phyloP scores from a whole-genome alignment of 805 yeast species.

The Starmerella etchellsii region DNA sequence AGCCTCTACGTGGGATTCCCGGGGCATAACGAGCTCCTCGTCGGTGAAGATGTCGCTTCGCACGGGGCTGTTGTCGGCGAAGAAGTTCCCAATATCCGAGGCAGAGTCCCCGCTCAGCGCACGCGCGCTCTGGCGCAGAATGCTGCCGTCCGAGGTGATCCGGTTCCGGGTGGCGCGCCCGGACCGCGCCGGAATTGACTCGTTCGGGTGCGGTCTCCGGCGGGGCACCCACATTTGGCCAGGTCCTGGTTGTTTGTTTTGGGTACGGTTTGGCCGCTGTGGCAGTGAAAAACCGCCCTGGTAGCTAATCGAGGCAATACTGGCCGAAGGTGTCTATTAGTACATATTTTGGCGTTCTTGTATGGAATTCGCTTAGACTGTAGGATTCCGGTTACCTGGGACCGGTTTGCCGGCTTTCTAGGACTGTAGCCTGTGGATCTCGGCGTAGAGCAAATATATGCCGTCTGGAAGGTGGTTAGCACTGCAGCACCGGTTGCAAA shows the following conservation, averaged over 20 bases:
- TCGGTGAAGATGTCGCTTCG: neutral
- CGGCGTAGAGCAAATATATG: constrained; percentile 10
- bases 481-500: neutral
- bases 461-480: constrained; percentile 10
- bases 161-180: neutral
- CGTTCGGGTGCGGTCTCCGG: neutral
- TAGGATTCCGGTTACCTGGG: too few species aligned
- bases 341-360: too few species aligned
- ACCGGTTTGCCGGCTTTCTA: too few species aligned
- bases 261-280: too few species aligned
- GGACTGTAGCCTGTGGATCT: neutral
- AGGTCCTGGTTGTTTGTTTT: neutral
- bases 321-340: too few species aligned
- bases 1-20: too few species aligned
- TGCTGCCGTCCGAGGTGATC: constrained; percentile 13
- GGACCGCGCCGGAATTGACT: neutral
- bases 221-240: neutral
- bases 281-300: too few species aligned
- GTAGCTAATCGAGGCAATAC: too few species aligned
- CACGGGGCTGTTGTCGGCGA: neutral
- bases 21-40: neutral
- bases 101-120: constrained; percentile 7
- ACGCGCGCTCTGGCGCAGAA: constrained; percentile 3
- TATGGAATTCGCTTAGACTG: too few species aligned
- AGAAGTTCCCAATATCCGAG: neutral